A percentile compares a stretch with the other conserved stretches of the same genome.
Conservation (phyloP, 345 rosid species). For the Excoecaria agallocha region DNA sequence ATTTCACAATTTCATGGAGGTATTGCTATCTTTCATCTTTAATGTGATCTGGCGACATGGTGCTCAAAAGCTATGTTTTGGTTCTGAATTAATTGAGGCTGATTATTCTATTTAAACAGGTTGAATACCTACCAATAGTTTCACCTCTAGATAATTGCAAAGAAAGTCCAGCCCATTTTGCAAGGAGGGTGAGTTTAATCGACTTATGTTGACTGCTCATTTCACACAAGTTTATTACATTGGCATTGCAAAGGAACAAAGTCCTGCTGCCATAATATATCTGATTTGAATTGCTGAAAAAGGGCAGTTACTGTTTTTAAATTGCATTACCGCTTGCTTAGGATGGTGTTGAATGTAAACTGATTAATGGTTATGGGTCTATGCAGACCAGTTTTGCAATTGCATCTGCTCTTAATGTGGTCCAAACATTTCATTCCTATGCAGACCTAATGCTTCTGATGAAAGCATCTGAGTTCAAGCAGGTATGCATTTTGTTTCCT, state of each 20-base stretch:
- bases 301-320: neutral
- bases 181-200: constrained; percentile 61
- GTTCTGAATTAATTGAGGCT: constrained; percentile 7
- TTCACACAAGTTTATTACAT: constrained; percentile 2
- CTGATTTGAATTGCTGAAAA: neutral
- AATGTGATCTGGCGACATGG: neutral
- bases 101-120: constrained; percentile 45
- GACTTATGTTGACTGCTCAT: neutral
- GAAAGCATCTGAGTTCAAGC: constrained; percentile 58
- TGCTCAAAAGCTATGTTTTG: neutral
- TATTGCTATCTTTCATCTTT: constrained; percentile 19
- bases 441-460: constrained; percentile 80
- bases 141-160: constrained; percentile 62
- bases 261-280: neutral
- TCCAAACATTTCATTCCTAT: constrained; percentile 81
- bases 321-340: constrained; percentile 1
- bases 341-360: constrained; percentile 1
- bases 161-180: constrained; percentile 63
- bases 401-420: constrained; percentile 75
- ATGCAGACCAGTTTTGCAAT: constrained; percentile 74
- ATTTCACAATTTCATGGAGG: constrained; percentile 99
- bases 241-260: neutral
- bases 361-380: constrained; percentile 24
- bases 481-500: constrained; percentile 41
- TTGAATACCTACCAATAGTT: constrained; percentile 83